A percentile compares a stretch with the other conserved stretches of the same genome.
These are phyloP conservation scores for Termitomyces sp. DNA, from an alignment of 768 basidiomycete genomes.

Conservation along the genomic window DNA sequence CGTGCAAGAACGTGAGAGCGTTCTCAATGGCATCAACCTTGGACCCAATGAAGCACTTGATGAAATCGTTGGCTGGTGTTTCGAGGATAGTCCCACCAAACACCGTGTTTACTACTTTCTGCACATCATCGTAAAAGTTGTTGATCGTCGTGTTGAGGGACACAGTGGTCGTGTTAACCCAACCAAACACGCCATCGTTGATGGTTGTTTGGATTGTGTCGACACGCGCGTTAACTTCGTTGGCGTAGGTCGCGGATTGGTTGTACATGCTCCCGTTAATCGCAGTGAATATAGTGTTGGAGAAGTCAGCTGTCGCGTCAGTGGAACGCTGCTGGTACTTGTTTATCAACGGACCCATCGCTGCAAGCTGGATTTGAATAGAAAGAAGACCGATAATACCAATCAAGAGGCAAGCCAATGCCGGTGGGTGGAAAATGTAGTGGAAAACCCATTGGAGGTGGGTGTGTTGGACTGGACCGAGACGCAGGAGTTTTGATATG, in stretches of 20 bases:
- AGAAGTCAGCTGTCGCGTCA: constrained; percentile 58
- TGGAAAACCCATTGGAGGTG: constrained; percentile 84
- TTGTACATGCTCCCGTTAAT: constrained; percentile 83
- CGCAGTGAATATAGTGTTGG: constrained; percentile 62
- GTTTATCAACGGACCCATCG: constrained; percentile 65
- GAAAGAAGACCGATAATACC: constrained; percentile 87
- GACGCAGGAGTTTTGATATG: constrained; percentile 42
- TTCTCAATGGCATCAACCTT: constrained; percentile 86
- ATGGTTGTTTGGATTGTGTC: constrained; percentile 66
- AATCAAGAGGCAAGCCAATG: constrained; percentile 86
- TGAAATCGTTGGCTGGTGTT: constrained; percentile 76
- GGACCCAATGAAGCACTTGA: constrained; percentile 85
- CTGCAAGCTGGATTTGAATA: constrained; percentile 82
- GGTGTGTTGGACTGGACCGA: constrained; percentile 58
- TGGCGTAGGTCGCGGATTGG: constrained; percentile 74
- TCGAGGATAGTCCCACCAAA: constrained; percentile 86
- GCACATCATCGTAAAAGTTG: constrained; percentile 82
- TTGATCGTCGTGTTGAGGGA: constrained; percentile 84
- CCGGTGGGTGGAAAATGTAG: constrained; percentile 89
- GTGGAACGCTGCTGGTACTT: constrained; percentile 63
- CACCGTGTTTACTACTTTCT: constrained; percentile 66
- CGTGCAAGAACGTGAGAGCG: constrained; percentile 86
- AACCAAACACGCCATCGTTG: constrained; percentile 88
- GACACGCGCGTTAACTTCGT: constrained; percentile 69
- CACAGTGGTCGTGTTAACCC: constrained; percentile 89